Percentiles rank a stretch among this genome's conserved stretches.
Conservation (phyloP, 768 basidiomycete genomes). For the Leccinum truebloodii region DNA sequence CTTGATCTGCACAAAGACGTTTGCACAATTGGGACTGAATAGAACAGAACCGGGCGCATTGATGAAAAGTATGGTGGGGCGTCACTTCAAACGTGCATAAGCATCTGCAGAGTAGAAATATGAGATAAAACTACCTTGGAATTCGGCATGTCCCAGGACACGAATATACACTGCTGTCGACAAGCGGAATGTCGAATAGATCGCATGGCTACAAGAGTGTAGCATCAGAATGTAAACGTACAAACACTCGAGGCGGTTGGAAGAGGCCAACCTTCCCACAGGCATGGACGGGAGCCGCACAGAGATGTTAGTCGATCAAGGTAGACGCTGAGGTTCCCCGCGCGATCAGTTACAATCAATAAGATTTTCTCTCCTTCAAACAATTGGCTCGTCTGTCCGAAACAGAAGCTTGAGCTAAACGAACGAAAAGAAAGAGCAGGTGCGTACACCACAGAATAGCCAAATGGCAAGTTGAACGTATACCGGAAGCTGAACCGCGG, state of each 20-base stretch:
- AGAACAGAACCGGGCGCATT: conserved; percentile 55
- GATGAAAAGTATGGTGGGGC: conserved; percentile 45
- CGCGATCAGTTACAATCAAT: conserved; percentile 40
- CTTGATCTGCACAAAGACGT: conserved; percentile 11
- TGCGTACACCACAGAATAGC: conserved; percentile 21
- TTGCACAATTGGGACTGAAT: conserved; percentile 52
- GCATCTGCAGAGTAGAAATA: background rate
- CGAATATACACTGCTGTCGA: conserved; percentile 35
- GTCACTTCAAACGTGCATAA: conserved; percentile 36
- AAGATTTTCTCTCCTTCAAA: conserved; percentile 43
- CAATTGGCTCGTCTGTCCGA: conserved; percentile 40
- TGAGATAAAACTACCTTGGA: conserved; percentile 36
- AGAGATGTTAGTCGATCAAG: conserved; percentile 48
- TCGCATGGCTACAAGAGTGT: conserved; percentile 39
- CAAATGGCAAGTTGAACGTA: conserved; percentile 22
- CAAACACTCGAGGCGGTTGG: too few species aligned
- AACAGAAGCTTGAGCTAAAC: background rate
- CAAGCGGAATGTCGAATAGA: conserved; percentile 32
- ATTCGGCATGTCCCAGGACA: conserved; percentile 46
- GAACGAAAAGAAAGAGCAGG: background rate
- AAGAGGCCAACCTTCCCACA: conserved; percentile 49
- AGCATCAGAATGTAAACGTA: background rate
- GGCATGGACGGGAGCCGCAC: conserved; percentile 52
- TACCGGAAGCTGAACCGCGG: conserved; percentile 21
- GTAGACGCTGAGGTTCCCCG: conserved; percentile 39